phyloP scores from a whole-genome alignment of 768 basidiomycete genomes.

The Arthromyces matolae region DNA sequence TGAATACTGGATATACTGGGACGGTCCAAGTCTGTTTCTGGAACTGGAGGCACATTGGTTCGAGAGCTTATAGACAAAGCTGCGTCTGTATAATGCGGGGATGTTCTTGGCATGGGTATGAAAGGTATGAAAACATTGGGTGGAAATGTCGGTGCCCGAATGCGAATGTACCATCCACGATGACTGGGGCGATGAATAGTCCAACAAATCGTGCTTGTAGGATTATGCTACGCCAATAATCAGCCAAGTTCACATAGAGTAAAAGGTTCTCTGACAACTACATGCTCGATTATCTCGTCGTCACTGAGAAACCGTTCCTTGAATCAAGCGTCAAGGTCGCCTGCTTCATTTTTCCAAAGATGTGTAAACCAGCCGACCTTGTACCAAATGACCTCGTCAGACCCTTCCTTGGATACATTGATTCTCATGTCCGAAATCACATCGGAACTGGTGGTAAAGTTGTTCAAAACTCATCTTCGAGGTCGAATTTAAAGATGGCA shows the following conservation, averaged over 20 bases:
- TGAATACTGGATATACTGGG: constrained; percentile 41
- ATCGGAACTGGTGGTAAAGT: constrained; percentile 62
- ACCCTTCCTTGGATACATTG: constrained; percentile 56
- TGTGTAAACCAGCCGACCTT: constrained; percentile 43
- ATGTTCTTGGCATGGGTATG: constrained; percentile 43
- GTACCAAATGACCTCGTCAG: constrained; percentile 64
- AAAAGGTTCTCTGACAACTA: constrained; percentile 47
- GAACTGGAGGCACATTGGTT: constrained; percentile 32
- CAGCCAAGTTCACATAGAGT: too few species aligned
- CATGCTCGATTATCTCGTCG: constrained; percentile 70
- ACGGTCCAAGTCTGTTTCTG: constrained; percentile 17
- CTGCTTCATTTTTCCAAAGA: constrained; percentile 2
- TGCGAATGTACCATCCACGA: constrained; percentile 81
- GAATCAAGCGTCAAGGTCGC: constrained; percentile 9
- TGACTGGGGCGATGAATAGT: constrained; percentile 67
- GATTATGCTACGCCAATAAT: constrained; percentile 49
- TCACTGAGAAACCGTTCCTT: constrained; percentile 75
- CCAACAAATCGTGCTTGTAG: constrained; percentile 66
- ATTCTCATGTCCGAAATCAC: constrained; percentile 67
- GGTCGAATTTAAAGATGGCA: too few species aligned
- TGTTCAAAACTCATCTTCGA: too few species aligned
- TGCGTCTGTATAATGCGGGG: constrained; percentile 47
- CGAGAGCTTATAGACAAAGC: constrained; percentile 51
- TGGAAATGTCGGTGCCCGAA: constrained; percentile 69
- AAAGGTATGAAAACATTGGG: constrained; percentile 56